Evolutionary conservation across 768 basidiomycete genomes (phyloP).

Genomic region (Auriculariales sp.): DNA sequence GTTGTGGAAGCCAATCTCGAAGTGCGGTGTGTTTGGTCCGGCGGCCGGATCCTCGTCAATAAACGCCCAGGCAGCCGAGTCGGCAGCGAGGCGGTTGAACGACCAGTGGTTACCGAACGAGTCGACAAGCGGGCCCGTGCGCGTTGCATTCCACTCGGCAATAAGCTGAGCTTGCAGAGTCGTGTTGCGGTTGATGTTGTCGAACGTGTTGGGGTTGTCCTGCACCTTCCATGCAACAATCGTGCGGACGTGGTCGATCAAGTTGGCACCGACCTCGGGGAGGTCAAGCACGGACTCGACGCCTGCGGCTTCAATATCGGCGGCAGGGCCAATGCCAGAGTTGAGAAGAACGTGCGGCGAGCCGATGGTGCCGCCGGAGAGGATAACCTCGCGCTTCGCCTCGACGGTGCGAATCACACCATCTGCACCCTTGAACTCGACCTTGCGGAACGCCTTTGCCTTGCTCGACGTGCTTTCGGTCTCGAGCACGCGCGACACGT

Average conservation of each 20-base stretch:
- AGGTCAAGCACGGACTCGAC: slow-evolving; percentile 15
- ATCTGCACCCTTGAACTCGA: slow-evolving; percentile 2
- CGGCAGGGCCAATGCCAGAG: slow-evolving; percentile 16
- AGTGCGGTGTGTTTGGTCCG: slow-evolving; percentile 8
- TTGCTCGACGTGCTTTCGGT: not conserved
- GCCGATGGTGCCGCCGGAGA: slow-evolving; percentile 12
- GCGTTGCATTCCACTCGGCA: slow-evolving; percentile 4
- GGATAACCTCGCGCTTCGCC: too few species aligned
- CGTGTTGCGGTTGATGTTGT: slow-evolving; percentile 6
- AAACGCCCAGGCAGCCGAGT: slow-evolving; percentile 5
- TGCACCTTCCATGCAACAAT: slow-evolving; percentile 10
- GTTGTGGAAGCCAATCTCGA: slow-evolving; percentile 6
- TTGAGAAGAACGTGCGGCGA: slow-evolving; percentile 17
- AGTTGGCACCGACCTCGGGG: slow-evolving; percentile 23
- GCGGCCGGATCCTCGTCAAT: slow-evolving; percentile 8
- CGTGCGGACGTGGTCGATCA: slow-evolving; percentile 16
- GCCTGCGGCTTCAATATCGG: slow-evolving; percentile 9
- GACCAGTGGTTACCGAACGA: not conserved
- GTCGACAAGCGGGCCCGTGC: slow-evolving; percentile 5
- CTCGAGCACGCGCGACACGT: slow-evolving; percentile 4
- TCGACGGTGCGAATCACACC: not conserved
- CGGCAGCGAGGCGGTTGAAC: slow-evolving; percentile 6
- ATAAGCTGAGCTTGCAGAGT: slow-evolving; percentile 3
- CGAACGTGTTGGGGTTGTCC: slow-evolving; percentile 5
- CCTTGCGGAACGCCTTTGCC: too few species aligned